Evolutionary conservation across 1,284 basidiomycete genomes (phyloP), one percentile per base, ranked within the genome.

Genomic region (Sporisorium exsertum): DNA sequence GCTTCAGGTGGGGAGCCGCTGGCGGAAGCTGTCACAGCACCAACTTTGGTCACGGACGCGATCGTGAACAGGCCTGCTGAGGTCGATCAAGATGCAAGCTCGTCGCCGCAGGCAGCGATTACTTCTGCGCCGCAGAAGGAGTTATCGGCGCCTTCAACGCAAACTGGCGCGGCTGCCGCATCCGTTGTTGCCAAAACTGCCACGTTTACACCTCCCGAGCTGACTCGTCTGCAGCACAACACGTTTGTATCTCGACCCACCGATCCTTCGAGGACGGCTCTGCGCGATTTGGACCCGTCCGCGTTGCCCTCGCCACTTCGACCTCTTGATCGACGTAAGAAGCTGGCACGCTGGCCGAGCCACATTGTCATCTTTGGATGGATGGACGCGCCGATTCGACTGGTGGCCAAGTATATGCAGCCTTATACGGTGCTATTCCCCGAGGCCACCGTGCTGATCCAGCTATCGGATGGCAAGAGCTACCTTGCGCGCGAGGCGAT

Each of bases 311-410:
- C 64, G 1, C 72, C 72, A 15, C 50, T 75, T 35, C 55, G 59
- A 29, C 67, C 67, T 0, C 22, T 75, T 26, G 63, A 64, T 26
- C 52, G 56, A 10, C 32, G 58, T 8, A 40, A 18, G 15, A 53
- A 53, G n/a, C 29, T 70, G 6, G 35, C 35, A 8, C 43, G 49
- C 7, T 24, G 29, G 1, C 73, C 73, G 0, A 63, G 58, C 54
- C 68, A 77, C 24, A 52, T 77, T 0, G 32, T 85, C 29, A 63
- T 85, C 45, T 79, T 78, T 50, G 83, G 83, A 22, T 85, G 81
- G 80, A 82, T 85, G 82, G 79, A 84, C 55, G 82, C 78, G 0
- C 72, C 81, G 10, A 58, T 84, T 3, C 75, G 73, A 7, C 61
- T 84, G 6, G 72, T 85, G 0, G 46, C 63, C 42, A 85, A 85